These are phyloP conservation scores for Tetradesmus obliquus DNA, from an alignment of 139 green algal species.

Conservation along the genomic window DNA sequence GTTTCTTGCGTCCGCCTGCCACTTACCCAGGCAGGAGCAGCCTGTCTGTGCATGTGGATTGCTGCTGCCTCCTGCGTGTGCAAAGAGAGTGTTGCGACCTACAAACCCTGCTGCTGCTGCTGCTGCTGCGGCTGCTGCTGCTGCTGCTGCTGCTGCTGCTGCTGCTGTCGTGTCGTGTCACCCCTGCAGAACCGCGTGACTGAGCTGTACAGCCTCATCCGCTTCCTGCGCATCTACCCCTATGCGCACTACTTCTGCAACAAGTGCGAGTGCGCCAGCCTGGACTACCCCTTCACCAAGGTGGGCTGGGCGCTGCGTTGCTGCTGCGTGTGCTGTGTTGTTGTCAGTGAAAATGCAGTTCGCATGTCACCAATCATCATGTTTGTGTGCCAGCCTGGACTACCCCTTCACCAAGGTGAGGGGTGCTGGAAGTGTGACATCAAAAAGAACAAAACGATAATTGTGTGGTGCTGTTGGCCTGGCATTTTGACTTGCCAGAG, in stretches of 20 bases:
- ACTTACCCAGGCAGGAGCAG: too few relatives aligned
- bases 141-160: background rate
- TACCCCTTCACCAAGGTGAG: conserved; percentile 53
- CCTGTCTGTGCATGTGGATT: too few relatives aligned
- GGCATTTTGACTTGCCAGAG: too few relatives aligned
- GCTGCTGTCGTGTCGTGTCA: background rate
- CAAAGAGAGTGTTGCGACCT: too few relatives aligned
- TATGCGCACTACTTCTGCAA: conserved; percentile 96
- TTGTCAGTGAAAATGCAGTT: background rate
- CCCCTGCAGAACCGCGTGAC: conserved; percentile 84
- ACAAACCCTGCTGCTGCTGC: too few relatives aligned
- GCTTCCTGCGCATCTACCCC: conserved; percentile 89
- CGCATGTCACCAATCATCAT: background rate
- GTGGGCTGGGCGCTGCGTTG: conserved; percentile 8
- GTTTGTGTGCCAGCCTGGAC: conserved; percentile 57
- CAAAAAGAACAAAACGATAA: too few relatives aligned
- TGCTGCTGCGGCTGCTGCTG: too few relatives aligned
- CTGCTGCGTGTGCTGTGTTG: background rate
- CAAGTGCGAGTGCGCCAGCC: conserved; percentile 77
- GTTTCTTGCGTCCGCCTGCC: too few relatives aligned
- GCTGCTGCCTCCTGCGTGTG: too few relatives aligned
- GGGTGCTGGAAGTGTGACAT: too few relatives aligned
- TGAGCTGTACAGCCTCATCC: conserved; percentile 94
- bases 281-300: conserved; percentile 80
- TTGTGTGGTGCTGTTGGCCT: too few relatives aligned